Base-by-base conservation (phyloP, 2,329 filamentous ascomycete genomes). In the Chaetothyriales sp. region DNA sequence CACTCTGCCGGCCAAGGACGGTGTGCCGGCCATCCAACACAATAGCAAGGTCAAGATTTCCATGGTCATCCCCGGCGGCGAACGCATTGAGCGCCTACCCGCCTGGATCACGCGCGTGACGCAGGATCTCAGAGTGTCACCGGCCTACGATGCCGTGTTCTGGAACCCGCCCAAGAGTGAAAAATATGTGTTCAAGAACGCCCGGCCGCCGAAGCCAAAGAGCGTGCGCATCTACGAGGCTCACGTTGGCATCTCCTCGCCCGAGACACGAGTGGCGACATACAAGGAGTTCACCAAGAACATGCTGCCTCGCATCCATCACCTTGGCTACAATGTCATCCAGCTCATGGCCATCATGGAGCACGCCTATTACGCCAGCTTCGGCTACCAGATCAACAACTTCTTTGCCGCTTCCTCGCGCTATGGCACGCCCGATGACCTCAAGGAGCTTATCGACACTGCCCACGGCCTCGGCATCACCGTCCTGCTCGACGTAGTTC, bases 271-370 rank as follows among this genome's bases (percentile, higher is more conserved):
- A 58, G 88, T 98, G 42, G 80, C 92, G 2, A 94, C 87, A 5
- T 98, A 95, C 77, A 95, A 95, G 67, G 89, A 98, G 69, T 98
- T 98, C 66, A 96, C 90, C 2, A 76, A 81, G 62, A 87, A 86
- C 66, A 88, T 95, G 76, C 77, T 98, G 6, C 89, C 90, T 15
- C 80, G 90, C 52, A 96, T 98, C 70, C 83, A 89, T 64, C 73
- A 80, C 57, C 74, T 96, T 44, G 92, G 90, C 43, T 98, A 98
- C 73, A 96, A 98, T 65, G 85, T 89, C 50, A 96, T 98, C 59
- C 92, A 98, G 66, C 75, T 98, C 57, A 98, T 98, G 92, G 92
- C 92, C 45, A 77, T 98, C 64, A 98, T 98, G 90, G 92, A 98
- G 66, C 92, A 98, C 69, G 92, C 92, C 47, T 98, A 98, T 74